These are phyloP conservation scores for Gymnopilus junonius DNA, from an alignment of 768 basidiomycete species.

Conservation along the genomic window DNA sequence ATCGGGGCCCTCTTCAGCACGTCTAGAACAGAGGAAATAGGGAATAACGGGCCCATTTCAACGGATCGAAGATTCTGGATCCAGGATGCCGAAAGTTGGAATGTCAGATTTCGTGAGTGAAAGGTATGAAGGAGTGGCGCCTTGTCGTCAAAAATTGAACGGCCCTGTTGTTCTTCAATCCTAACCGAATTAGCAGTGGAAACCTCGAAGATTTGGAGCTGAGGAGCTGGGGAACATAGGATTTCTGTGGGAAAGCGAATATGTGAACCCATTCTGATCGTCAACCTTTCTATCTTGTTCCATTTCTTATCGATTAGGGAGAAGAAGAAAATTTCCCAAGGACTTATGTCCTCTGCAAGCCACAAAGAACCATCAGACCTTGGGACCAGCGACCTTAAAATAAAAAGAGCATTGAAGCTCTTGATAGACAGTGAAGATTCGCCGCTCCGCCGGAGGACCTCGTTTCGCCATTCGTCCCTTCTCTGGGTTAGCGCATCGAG, in stretches of 20 bases:
- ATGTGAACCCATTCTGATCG: not conserved
- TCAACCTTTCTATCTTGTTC: not conserved
- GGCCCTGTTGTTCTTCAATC: not conserved
- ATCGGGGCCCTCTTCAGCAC: not conserved
- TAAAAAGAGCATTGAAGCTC: not conserved
- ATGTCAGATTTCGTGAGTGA: not conserved
- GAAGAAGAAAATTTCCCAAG: not conserved
- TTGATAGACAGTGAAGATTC: not conserved
- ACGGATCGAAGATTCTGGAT: not conserved
- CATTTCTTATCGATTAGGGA: not conserved
- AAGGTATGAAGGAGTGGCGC: not conserved
- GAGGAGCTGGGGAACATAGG: not conserved
- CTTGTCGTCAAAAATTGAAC: not conserved
- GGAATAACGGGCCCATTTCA: not conserved
- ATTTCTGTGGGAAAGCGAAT: not conserved
- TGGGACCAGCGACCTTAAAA: too few species aligned
- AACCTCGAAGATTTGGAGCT: not conserved
- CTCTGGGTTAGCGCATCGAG: not conserved
- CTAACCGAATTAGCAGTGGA: not conserved
- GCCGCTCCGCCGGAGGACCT: not conserved
- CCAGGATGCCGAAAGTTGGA: not conserved
- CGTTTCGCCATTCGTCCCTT: not conserved
- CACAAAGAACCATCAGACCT: not conserved
- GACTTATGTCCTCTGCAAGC: not conserved
- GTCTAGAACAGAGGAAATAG: not conserved